Base-by-base conservation (phyloP, 768 basidiomycete genomes). In the Tricholoma sp. region DNA sequence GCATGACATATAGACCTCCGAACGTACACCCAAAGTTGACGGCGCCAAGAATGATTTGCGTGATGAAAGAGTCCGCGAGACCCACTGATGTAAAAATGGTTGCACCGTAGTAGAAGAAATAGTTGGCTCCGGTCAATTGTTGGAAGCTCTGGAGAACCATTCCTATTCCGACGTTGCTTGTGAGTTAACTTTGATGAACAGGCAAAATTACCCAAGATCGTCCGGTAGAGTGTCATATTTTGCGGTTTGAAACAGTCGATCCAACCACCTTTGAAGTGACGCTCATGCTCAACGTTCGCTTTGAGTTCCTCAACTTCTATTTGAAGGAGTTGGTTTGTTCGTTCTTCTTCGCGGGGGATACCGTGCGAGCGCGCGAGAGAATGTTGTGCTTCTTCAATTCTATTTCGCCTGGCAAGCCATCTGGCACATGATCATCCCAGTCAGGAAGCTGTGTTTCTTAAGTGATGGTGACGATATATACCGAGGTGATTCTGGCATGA, bases 21-120 rank as follows among this genome's bases (percentile, higher is more conserved):
- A 88, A 88, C 10, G 86, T 88, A 67, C 84, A 85, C 49, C 74
- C 72, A 63, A 89, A 87, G 69, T 89, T 88, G 66, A 89, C 85
- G 3, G 79, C 80, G 37, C 88, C 87, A 41, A 90, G 74, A 61
- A 91, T 89, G 61, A 89, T 86, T 61, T 91, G 89, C 1, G 83
- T 84, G 50, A 88, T 72, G 64, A 80, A 89, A 21, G 83, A 81
- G 67, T 90, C 86, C 7, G 67, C 50, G 60, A 89, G 79, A 22
- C 88, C 88, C 21, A 90, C 88, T 8, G 82, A 77, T 53, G 75
- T 63, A 73, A 90, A 88, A 55, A 88, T 72, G 0, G 86, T 86
- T 1, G 87, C 85, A 32, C 79, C 80, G 43, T 80, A 81, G 66
- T 86, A 86, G 72, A 84, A 85, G 72, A 85, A 85, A 66, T 84